Evolutionary conservation across 2,329 filamentous ascomycete genomes (phyloP).

Genomic region (Epichloe gansuensis): DNA sequence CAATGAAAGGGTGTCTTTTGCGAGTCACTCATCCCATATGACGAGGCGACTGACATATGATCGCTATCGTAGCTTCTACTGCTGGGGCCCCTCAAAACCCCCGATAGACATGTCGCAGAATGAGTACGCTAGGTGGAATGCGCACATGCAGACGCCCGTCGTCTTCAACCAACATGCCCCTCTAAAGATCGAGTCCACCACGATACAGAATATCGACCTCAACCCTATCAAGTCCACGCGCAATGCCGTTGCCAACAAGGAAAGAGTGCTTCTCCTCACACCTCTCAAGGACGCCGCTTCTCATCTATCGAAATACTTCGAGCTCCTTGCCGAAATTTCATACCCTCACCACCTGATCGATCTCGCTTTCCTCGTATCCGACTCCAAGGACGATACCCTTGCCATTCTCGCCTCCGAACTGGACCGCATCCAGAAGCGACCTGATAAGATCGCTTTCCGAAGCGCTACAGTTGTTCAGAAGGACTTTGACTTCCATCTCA

Average conservation of each 20-base stretch:
- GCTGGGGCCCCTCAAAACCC: conserved; percentile 89
- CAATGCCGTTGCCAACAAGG: conserved; percentile 66
- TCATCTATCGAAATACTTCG: conserved; percentile 82
- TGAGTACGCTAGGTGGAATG: conserved; percentile 80
- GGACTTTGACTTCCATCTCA: conserved; percentile 66
- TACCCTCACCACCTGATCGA: conserved; percentile 96
- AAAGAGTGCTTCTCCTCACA: conserved; percentile 83
- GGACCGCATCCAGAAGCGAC: conserved; percentile 71
- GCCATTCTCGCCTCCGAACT: conserved; percentile 77
- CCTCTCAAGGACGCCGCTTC: conserved; percentile 79
- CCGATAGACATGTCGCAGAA: conserved; percentile 91
- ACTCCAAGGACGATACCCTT: conserved; percentile 82
- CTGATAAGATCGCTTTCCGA: conserved; percentile 70
- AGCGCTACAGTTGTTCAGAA: conserved; percentile 81
- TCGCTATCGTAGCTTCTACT: conserved; percentile 63
- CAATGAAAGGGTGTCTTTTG: neutral
- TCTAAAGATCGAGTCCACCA: conserved; percentile 67
- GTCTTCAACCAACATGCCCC: conserved; percentile 92
- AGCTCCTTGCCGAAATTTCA: conserved; percentile 75
- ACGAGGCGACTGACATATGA: conserved; percentile 8
- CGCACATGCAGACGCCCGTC: conserved; percentile 81
- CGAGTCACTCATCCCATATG: neutral
- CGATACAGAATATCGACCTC: conserved; percentile 70
- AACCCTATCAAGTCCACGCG: conserved; percentile 73
- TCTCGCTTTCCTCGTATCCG: conserved; percentile 84